Base-by-base conservation (phyloP, 2,329 filamentous ascomycete genomes). In the Fusarium tuaranense region DNA sequence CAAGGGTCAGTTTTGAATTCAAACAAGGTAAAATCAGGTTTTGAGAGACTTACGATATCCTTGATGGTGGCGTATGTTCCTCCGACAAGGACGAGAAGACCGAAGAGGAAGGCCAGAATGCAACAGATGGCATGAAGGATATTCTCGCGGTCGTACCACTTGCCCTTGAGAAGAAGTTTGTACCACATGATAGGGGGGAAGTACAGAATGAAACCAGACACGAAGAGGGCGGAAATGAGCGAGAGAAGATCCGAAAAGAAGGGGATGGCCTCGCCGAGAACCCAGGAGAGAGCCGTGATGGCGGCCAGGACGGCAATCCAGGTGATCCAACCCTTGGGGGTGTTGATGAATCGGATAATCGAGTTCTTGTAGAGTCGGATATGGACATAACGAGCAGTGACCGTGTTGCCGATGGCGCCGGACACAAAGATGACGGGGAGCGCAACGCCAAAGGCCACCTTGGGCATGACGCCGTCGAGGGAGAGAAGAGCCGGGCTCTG, bases 371-470 rank as follows among this genome's bases (percentile, higher is more conserved):
- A 73, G 14, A 71, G 41, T 20, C 75, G 80, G n/a, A 79, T 81
- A 74, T 83, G 82, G 67, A 85, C 78, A 32, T 82, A 81, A 7
- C 78, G 78, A 30, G 80, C 79, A 2, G 83, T 82, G 13, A 81
- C 81, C n/a, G 82, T 83, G 80, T 92, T 90, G 76, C 68, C 68
- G 13, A 93, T 91, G 27, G 92, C 90, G 63, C 91, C 92, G 0
- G 91, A 90, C 67, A 93, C 89, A 71, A 93, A 86, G 75, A 93
- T 93, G 27, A 91, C 92, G 7, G 91, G 91, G 1, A 91, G 83
- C 0, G 91, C 91, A 68, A 93, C 82, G 30, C 90, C 91, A 75
- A 91, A 93, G 5, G 91, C 90, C 6, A 93, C 82, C 76, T 92
- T 92, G 51, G 88, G 86, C 16, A 92, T 80, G 0, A 86, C 69